A percentile compares a stretch with the other conserved stretches of the same genome.
phyloP scores from a whole-genome alignment of 2,329 filamentous ascomycete species.

The Claviceps paspali region DNA sequence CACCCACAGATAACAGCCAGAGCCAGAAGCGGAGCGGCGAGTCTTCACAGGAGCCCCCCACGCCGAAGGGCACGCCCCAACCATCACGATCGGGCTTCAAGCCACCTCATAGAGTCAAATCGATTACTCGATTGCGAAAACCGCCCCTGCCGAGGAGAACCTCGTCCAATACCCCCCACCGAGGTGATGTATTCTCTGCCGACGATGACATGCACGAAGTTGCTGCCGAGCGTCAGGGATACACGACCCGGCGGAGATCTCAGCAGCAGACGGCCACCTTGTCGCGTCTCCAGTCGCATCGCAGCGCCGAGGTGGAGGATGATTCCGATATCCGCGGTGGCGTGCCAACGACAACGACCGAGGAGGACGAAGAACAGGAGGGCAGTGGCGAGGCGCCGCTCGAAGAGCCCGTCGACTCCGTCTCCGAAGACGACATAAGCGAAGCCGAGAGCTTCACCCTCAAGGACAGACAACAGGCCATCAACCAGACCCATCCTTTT shows the following conservation, averaged over 20 bases:
- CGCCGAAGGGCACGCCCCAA: slow-evolving; percentile 16
- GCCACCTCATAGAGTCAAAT: slow-evolving; percentile 32
- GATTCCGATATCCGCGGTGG: slow-evolving; percentile 9
- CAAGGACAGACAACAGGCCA: slow-evolving; percentile 91
- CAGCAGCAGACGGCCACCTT: slow-evolving; percentile 17
- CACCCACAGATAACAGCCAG: slow-evolving; percentile 14
- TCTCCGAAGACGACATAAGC: slow-evolving; percentile 60
- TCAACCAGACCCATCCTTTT: slow-evolving; percentile 97
- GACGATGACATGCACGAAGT: slow-evolving; percentile 79
- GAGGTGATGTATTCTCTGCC: slow-evolving; percentile 76
- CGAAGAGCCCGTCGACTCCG: slow-evolving; percentile 39
- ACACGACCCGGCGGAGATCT: slow-evolving; percentile 19
- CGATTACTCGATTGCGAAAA: slow-evolving; percentile 44
- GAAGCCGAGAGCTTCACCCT: slow-evolving; percentile 96
- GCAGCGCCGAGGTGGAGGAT: slow-evolving; percentile 9
- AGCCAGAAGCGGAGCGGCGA: slow-evolving; percentile 23
- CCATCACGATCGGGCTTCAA: slow-evolving; percentile 24
- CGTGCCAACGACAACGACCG: slow-evolving; percentile 7
- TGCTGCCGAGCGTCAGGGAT: slow-evolving; percentile 40
- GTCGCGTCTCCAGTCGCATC: slow-evolving; percentile 27
- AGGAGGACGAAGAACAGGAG: slow-evolving; percentile 12
- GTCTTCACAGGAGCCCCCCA: slow-evolving; percentile 20
- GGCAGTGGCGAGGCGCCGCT: slow-evolving; percentile 23
- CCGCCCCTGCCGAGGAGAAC: slow-evolving; percentile 57
- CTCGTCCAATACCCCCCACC: slow-evolving; percentile 64